Conservation (phyloP, 306 rosid genomes). For the Cicer bijugum region DNA sequence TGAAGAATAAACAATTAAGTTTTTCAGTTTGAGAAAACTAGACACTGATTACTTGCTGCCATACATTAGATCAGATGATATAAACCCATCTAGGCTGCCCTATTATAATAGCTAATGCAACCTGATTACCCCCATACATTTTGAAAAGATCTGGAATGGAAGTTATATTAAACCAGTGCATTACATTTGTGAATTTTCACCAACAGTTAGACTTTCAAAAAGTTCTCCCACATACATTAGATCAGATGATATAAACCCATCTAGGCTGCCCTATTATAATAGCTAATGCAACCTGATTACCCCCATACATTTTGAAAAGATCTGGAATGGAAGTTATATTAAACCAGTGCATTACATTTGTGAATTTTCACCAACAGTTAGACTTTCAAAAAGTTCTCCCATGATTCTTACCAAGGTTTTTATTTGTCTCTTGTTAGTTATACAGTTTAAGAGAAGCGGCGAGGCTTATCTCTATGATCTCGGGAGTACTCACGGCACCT, state of each 20-base stretch:
- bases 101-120: background rate
- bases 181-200: slow-evolving; percentile 31
- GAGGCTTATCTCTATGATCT: slow-evolving; percentile 87
- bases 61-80: slow-evolving; percentile 5
- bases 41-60: slow-evolving; percentile 12
- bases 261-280: background rate
- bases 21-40: slow-evolving; percentile 14
- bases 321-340: slow-evolving; percentile 21
- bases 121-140: slow-evolving; percentile 18
- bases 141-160: slow-evolving; percentile 26
- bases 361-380: slow-evolving; percentile 9
- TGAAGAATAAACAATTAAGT: background rate
- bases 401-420: slow-evolving; percentile 41
- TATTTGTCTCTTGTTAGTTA: slow-evolving; percentile 57
- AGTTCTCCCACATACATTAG: background rate
- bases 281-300: slow-evolving; percentile 11
- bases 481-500: slow-evolving; percentile 97
- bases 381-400: background rate
- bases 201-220: background rate
- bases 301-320: slow-evolving; percentile 5
- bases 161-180: background rate
- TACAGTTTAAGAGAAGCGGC: slow-evolving; percentile 85
- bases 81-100: slow-evolving; percentile 22
- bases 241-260: slow-evolving; percentile 28
- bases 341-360: slow-evolving; percentile 19